Conservation (phyloP, 176 grass and related monocot species). For the Neostapfia colusana region DNA sequence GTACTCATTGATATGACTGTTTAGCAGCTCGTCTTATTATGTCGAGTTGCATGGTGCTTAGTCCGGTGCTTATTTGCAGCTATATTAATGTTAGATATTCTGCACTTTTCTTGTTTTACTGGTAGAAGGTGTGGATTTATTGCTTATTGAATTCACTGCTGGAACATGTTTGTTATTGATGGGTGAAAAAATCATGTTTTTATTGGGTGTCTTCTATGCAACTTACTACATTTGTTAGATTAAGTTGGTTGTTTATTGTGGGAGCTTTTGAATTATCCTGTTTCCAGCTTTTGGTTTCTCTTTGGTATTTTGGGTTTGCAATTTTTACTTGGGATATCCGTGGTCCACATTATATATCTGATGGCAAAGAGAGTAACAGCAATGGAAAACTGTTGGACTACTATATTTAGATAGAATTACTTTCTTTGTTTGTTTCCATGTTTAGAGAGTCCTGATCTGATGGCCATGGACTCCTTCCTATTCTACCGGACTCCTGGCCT, state of each 20-base stretch:
- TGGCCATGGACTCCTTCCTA: too few species aligned
- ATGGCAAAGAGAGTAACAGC: background rate
- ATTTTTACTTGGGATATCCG: background rate
- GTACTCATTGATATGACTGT: background rate
- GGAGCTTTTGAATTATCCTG: background rate
- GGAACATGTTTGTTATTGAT: background rate
- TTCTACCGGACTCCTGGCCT: too few species aligned
- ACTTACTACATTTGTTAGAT: background rate
- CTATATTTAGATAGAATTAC: too few species aligned
- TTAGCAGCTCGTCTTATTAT: background rate
- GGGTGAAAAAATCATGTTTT: background rate
- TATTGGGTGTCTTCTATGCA: background rate
- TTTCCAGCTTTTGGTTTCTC: background rate
- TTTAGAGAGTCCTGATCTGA: too few species aligned
- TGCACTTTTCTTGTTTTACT: background rate
- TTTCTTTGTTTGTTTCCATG: too few species aligned
- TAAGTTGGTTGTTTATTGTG: background rate
- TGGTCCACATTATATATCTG: background rate
- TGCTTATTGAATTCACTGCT: background rate
- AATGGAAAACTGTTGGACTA: background rate
- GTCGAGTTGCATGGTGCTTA: background rate
- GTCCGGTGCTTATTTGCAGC: slow-evolving; percentile 6
- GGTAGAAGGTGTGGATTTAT: slow-evolving; percentile 5
- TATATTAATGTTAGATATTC: background rate
- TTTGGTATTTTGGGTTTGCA: background rate